Base-by-base conservation (phyloP, 2,329 filamentous ascomycete species). In the Paracamarosporium sp. region DNA sequence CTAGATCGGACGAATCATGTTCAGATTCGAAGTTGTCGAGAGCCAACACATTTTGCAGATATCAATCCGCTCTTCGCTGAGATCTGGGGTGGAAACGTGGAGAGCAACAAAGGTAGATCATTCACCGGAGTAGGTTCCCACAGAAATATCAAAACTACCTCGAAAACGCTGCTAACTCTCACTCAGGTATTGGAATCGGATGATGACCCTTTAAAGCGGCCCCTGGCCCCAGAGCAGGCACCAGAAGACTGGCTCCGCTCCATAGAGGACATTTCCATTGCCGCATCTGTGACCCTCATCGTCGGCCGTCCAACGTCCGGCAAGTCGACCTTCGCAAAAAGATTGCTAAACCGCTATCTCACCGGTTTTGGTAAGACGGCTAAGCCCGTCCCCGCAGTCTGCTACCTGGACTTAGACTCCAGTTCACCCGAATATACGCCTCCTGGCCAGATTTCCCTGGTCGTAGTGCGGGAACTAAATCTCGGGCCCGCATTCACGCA, bases 381-480 rank as follows among this genome's bases (percentile, higher is more conserved):
- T 15, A 62, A 55, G 30, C 59, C 71, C 5, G 45, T 70, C 0
- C 61, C 70, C 31, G 78, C 75, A 48, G 79, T 89, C 25, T 83
- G 81, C 53, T 79, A 90, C n/a, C 81, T 95, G 6, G 91, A 95
- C 65, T 80, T 94, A 9, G 91, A 95, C 69, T 89, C 90, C 0
- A 89, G 88, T 0, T 90, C 93, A 67, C 90, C 91, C 2, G 91
- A 93, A 69, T 93, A 90, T 70, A 85, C 85, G 0, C 83, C 88
- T 1, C 85, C 88, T 0, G 90, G 91, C 0, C 87, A 89, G 13
- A 69, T 94, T 20, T 90, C 90, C 1, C 83, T 94, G 4, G 79
- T 88, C 13, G 81, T 85, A 27, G 76, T 93, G 11, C 80, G 78
- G 1, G 75, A 81, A 28, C 85, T 88, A 0, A 87, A 91, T 50